These are phyloP conservation scores for Malus hybrid DNA, from an alignment of 331 rosid species.

Conservation along the genomic window DNA sequence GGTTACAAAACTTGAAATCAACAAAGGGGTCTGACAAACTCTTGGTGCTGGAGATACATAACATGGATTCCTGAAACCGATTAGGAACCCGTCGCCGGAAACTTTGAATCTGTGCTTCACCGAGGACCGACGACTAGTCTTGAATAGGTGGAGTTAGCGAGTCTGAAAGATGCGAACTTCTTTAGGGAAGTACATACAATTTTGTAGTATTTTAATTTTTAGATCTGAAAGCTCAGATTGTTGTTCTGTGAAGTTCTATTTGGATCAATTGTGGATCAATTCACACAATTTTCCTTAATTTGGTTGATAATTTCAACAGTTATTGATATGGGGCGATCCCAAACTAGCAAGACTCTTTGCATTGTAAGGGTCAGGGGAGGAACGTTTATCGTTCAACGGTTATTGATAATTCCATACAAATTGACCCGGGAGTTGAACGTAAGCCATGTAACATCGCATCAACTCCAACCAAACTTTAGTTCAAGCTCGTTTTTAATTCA, in stretches of 20 bases:
- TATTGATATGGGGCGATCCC: too few relatives aligned
- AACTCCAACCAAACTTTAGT: too few relatives aligned
- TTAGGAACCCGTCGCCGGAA: background rate
- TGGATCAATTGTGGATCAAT: background rate
- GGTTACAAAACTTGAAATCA: conserved; percentile 49
- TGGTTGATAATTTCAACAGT: background rate
- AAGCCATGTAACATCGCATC: too few relatives aligned
- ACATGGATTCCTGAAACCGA: background rate
- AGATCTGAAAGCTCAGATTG: background rate
- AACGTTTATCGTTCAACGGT: too few relatives aligned
- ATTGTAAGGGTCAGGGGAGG: accelerated
- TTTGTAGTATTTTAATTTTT: background rate
- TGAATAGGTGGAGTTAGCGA: background rate
- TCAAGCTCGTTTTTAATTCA: too few relatives aligned
- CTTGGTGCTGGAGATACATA: background rate
- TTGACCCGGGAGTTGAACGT: too few relatives aligned
- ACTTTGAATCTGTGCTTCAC: background rate
- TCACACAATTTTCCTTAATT: background rate
- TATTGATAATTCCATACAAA: too few relatives aligned
- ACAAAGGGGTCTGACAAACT: background rate
- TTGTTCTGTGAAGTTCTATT: background rate
- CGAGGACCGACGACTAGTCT: background rate
- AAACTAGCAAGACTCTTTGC: too few relatives aligned
- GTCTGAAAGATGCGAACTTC: background rate
- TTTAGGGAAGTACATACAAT: background rate